Percentiles rank a stretch among this genome's conserved stretches.
These are phyloP conservation scores for Sicyos edulis DNA, from an alignment of 306 rosid species.

Conservation along the genomic window DNA sequence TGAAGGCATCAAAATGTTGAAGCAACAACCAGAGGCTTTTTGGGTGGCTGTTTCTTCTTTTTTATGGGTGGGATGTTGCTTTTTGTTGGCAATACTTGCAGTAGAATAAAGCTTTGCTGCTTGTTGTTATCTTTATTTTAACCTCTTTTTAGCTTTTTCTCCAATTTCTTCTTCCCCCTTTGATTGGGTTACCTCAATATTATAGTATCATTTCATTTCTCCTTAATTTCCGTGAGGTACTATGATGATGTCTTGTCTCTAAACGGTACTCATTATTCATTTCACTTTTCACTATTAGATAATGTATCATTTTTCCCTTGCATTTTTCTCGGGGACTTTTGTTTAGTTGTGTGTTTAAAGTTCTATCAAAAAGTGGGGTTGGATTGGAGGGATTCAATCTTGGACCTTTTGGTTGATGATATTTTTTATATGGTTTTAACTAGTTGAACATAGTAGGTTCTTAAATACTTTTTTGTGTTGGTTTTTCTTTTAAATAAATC, in stretches of 20 bases:
- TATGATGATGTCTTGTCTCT: constrained; percentile 13
- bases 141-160: neutral
- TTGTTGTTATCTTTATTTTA: neutral
- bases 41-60: neutral
- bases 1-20: neutral
- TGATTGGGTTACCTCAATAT: neutral
- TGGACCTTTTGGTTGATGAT: too few species aligned
- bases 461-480: too few species aligned
- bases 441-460: too few species aligned
- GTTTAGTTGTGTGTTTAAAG: neutral
- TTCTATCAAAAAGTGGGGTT: neutral
- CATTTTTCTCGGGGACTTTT: neutral
- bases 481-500: too few species aligned
- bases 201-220: neutral
- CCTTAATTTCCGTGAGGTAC: constrained; percentile 14
- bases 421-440: too few species aligned
- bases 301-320: neutral
- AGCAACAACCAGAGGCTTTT: constrained; percentile 5
- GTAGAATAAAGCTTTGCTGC: constrained; percentile 3
- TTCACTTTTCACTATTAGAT: too few species aligned
- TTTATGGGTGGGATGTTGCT: constrained; percentile 6
- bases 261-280: too few species aligned
- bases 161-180: constrained; percentile 1
- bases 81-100: constrained; percentile 12
- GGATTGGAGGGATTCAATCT: too few species aligned